Percentiles rank a stretch among this genome's conserved stretches.
Evolutionary conservation across 371 early-diverging fungal species (phyloP).

Genomic region (Mucor plumbeus): DNA sequence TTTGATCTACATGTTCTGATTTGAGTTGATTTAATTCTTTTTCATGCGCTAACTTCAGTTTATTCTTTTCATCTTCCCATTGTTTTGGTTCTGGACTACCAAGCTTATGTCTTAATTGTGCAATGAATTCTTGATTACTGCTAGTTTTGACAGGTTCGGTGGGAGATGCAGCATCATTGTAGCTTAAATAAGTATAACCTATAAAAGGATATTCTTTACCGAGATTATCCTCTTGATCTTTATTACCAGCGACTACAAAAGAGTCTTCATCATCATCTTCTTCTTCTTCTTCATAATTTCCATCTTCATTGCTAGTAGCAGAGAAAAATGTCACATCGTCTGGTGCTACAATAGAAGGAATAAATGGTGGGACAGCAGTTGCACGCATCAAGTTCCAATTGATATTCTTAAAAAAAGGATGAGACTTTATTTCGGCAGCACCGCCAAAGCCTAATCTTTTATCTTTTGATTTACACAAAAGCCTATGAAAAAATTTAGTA

Average conservation of each 20-base stretch:
- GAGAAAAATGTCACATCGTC: constrained; percentile 90
- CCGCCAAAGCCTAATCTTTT: constrained; percentile 75
- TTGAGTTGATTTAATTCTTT: neutral
- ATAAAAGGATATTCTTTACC: constrained; percentile 85
- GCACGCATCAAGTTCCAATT: constrained; percentile 70
- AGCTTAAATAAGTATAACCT: constrained; percentile 72
- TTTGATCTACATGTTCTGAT: neutral
- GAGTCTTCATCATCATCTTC: constrained; percentile 27
- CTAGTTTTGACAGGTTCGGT: neutral
- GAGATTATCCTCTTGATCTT: constrained; percentile 36
- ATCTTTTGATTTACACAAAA: constrained; percentile 74
- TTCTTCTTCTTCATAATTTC: constrained; percentile 39
- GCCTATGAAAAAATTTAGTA: constrained; percentile 35
- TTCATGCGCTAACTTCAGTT: neutral
- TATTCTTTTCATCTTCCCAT: neutral
- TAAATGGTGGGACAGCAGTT: constrained; percentile 71
- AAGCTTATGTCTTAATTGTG: constrained; percentile 5
- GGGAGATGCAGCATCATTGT: neutral
- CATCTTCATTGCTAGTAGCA: constrained; percentile 66
- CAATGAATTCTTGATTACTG: constrained; percentile 2
- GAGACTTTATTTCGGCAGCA: constrained; percentile 75
- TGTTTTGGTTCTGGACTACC: neutral
- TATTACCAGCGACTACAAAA: constrained; percentile 37
- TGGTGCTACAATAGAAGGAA: constrained; percentile 79
- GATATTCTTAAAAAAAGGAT: constrained; percentile 86